Conservation (phyloP, 2,329 filamentous ascomycete species). For the Aspergillus aculeatus region DNA sequence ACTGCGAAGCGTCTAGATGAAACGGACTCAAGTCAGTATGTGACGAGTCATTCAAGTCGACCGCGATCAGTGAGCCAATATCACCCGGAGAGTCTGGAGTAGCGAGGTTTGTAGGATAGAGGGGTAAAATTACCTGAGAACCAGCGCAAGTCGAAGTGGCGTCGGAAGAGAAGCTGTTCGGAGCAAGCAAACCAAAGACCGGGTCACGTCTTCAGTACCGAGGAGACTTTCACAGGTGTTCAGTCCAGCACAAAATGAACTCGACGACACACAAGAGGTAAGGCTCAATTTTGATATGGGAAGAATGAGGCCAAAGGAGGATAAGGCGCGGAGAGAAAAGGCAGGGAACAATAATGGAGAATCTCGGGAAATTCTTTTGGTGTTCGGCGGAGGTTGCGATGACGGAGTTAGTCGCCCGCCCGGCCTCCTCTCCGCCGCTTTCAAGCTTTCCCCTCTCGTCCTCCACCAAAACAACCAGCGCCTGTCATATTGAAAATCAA, state of each 20-base stretch:
- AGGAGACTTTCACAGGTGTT: neutral
- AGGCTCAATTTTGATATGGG: neutral
- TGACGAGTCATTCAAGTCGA: neutral
- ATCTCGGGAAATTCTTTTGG: conserved; percentile 38
- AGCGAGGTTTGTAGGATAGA: conserved; percentile 1
- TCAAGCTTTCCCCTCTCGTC: neutral
- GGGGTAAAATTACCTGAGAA: conserved; percentile 1
- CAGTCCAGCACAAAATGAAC: neutral
- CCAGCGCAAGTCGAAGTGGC: conserved; percentile 15
- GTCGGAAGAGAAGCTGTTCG: conserved; percentile 5
- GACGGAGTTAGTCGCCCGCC: conserved; percentile 37
- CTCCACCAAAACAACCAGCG: neutral
- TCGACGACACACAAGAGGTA: neutral
- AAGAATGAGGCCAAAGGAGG: neutral
- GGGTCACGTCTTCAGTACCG: neutral
- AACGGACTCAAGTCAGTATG: neutral
- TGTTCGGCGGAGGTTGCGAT: conserved; percentile 27
- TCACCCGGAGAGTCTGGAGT: neutral
- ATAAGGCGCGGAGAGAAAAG: conserved; percentile 6
- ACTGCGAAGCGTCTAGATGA: neutral
- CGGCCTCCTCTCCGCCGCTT: conserved; percentile 17
- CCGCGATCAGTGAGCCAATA: neutral
- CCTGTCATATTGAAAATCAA: neutral
- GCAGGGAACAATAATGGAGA: conserved; percentile 3
- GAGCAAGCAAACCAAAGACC: neutral